A percentile compares a stretch with the other conserved stretches of the same genome.
phyloP scores from a whole-genome alignment of 164 flowering plant species.

The Chloranthus sessilifolius region DNA sequence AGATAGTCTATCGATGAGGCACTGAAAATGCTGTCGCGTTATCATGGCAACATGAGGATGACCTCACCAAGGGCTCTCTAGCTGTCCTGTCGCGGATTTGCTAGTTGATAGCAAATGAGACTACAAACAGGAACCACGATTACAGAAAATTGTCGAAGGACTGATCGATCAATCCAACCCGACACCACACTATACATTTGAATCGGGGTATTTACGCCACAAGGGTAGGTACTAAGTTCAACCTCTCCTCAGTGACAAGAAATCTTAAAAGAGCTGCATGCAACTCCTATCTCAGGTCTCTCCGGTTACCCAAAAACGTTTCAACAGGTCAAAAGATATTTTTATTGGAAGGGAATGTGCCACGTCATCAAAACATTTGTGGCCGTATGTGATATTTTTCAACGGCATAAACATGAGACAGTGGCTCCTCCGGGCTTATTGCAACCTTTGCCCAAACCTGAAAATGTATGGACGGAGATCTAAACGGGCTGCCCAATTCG shows the following conservation, averaged over 20 bases:
- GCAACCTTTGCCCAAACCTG: background rate
- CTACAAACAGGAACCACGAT: background rate
- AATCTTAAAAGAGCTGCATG: background rate
- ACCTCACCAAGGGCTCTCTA: background rate
- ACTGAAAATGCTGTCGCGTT: background rate
- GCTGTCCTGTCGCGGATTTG: background rate
- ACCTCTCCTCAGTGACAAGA: background rate
- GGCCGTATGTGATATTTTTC: background rate
- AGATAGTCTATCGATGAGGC: background rate
- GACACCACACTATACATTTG: background rate
- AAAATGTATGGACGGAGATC: slow-evolving; percentile 1
- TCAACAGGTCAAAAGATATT: background rate
- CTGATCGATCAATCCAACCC: background rate
- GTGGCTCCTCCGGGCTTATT: background rate
- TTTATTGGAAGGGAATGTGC: slow-evolving; percentile 5
- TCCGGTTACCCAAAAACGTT: background rate
- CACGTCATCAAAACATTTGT: background rate
- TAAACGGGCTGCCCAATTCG: slow-evolving; percentile 5
- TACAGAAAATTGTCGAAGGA: background rate
- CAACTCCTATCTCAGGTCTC: background rate
- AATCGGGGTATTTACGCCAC: background rate
- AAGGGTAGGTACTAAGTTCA: background rate
- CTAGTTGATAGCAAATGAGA: background rate
- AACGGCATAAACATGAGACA: background rate
- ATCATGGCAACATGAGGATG: background rate